Conservation (phyloP, 805 yeast genomes). For the Candida tammaniensis region DNA sequence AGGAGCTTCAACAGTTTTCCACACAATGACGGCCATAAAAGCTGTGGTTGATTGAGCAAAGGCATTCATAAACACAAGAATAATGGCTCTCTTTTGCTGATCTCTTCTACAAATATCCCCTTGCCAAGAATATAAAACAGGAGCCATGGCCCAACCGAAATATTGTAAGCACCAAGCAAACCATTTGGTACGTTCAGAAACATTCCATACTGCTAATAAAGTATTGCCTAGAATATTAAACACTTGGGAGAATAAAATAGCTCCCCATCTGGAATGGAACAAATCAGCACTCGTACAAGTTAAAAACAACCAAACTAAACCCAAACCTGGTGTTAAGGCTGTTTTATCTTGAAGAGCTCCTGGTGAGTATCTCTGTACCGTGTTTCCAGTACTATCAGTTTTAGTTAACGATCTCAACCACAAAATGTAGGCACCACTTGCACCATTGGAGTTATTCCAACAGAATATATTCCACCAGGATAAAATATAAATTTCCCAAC, state of each 20-base stretch:
- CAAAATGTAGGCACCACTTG: constrained; percentile 30
- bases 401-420: constrained; percentile 28
- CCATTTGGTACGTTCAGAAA: constrained; percentile 21
- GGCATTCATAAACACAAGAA: constrained; percentile 18
- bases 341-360: constrained; percentile 49
- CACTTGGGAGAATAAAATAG: constrained; percentile 17
- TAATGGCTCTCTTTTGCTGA: constrained; percentile 16
- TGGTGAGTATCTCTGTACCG: constrained; percentile 32
- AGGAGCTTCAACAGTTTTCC: constrained; percentile 55
- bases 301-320: constrained; percentile 47
- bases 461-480: constrained; percentile 23
- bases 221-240: constrained; percentile 19
- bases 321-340: constrained; percentile 58
- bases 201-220: constrained; percentile 19
- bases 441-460: constrained; percentile 30
- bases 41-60: constrained; percentile 33
- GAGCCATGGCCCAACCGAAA: constrained; percentile 21
- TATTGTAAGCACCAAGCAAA: constrained; percentile 16
- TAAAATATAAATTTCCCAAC: constrained; percentile 33
- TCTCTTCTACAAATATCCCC: constrained; percentile 21
- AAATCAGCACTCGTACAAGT: constrained; percentile 52
- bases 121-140: constrained; percentile 18
- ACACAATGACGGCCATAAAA: constrained; percentile 31
- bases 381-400: constrained; percentile 18
- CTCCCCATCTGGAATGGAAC: constrained; percentile 23